These are phyloP conservation scores for Sutorius eximius DNA, from an alignment of 1,284 basidiomycete species.

Conservation along the genomic window DNA sequence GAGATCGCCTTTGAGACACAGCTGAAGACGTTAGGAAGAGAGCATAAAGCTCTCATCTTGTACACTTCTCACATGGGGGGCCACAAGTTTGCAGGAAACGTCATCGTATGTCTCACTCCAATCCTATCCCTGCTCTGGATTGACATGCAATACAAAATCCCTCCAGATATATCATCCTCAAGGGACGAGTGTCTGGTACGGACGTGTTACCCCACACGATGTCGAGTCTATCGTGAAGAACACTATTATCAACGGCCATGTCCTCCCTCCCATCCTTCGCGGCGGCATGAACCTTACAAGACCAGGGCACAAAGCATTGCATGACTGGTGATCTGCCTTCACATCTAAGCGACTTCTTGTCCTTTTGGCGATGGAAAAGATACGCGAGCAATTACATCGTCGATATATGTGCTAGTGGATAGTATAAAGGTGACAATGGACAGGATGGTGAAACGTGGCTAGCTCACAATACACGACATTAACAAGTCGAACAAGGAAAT, in stretches of 20 bases:
- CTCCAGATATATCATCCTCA: conserved; percentile 81
- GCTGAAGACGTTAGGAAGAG: conserved; percentile 51
- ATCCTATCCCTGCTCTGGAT: neutral
- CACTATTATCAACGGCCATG: conserved; percentile 80
- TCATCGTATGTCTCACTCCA: conserved; percentile 56
- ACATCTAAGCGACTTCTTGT: neutral
- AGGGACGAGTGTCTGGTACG: conserved; percentile 87
- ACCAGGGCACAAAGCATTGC: conserved; percentile 63
- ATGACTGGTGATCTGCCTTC: conserved; percentile 62
- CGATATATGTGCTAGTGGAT: conserved; percentile 29
- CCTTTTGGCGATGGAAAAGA: neutral
- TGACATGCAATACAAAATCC: conserved; percentile 1
- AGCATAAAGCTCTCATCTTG: conserved; percentile 72
- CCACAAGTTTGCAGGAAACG: conserved; percentile 90
- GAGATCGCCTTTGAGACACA: conserved; percentile 41
- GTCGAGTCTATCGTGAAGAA: conserved; percentile 84
- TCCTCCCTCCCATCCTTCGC: conserved; percentile 80
- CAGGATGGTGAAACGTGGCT: conserved; percentile 8
- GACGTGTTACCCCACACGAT: conserved; percentile 88
- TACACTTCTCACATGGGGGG: conserved; percentile 88
- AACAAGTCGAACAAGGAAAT: conserved; percentile 6
- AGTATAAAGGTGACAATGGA: conserved; percentile 21
- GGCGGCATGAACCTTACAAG: conserved; percentile 76
- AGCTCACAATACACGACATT: conserved; percentile 6
- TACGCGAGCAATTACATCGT: conserved; percentile 27